Evolutionary conservation across 2,329 filamentous ascomycete genomes (phyloP).

Genomic region (Paracamarosporium sp.): DNA sequence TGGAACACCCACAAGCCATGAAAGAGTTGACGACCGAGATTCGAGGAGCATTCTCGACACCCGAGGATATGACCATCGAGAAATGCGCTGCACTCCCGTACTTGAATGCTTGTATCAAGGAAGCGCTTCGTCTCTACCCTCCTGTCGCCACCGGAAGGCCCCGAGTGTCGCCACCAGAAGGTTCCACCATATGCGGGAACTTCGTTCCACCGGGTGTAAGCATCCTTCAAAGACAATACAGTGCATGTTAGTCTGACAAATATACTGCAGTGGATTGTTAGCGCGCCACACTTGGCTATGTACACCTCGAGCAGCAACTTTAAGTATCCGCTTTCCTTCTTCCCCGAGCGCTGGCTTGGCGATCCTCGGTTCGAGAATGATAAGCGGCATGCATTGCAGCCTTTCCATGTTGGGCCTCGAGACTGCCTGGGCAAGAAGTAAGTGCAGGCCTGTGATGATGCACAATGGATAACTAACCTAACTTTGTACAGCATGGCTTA

Average conservation of each 20-base stretch:
- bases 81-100: conserved; percentile 40
- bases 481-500: conserved; percentile 38
- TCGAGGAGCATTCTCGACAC: conserved; percentile 28
- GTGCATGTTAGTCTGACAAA: no score
- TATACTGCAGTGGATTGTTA: neutral
- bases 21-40: conserved; percentile 35
- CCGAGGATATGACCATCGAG: conserved; percentile 45
- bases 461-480: conserved; percentile 10
- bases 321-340: conserved; percentile 42
- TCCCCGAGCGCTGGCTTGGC: conserved; percentile 52
- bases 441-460: conserved; percentile 9
- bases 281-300: neutral
- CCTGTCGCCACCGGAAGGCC: conserved; percentile 46
- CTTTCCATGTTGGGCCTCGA: conserved; percentile 54
- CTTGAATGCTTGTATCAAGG: conserved; percentile 50
- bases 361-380: conserved; percentile 31
- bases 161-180: conserved; percentile 41
- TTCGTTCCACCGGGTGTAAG: conserved; percentile 41
- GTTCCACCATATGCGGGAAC: conserved; percentile 44
- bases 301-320: conserved; percentile 37
- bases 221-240: no score
- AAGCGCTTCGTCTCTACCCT: conserved; percentile 52
- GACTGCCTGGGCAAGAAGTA: conserved; percentile 48
- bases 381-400: conserved; percentile 45
- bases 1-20: conserved; percentile 36